Evolutionary conservation across 495 filamentous ascomycete species (phyloP).

Genomic region (Aspergillus diversus): DNA sequence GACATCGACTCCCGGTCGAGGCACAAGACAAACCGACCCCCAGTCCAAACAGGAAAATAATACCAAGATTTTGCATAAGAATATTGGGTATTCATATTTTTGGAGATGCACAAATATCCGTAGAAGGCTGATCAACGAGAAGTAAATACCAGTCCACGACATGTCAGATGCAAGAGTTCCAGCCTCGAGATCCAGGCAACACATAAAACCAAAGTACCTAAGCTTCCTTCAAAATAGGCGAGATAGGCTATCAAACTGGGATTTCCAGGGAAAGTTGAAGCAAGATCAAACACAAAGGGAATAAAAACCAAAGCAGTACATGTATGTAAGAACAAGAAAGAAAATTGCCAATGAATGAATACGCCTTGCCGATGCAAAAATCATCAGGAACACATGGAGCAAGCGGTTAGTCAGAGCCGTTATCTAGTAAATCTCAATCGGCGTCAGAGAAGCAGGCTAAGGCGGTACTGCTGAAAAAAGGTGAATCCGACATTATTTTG

Average conservation of each 20-base stretch:
- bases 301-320: conserved; percentile 2
- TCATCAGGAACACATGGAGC: conserved; percentile 22
- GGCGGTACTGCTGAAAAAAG: no score
- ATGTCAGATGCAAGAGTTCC: conserved; percentile 22
- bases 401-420: conserved; percentile 13
- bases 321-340: not conserved
- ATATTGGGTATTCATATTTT: conserved; percentile 6
- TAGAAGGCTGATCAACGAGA: conserved; percentile 1
- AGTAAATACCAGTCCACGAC: conserved; percentile 11
- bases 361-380: conserved; percentile 29
- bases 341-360: conserved; percentile 20
- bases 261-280: conserved; percentile 2
- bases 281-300: not conserved
- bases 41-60: not conserved
- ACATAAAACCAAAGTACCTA: conserved; percentile 6
- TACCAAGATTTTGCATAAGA: not conserved
- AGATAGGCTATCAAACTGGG: not conserved
- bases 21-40: no score
- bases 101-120: not conserved
- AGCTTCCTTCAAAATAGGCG: not conserved
- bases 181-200: conserved; percentile 19
- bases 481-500: no score
- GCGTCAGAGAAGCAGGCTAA: not conserved
- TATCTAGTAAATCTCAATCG: conserved; percentile 3
- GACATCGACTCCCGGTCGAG: no score